A percentile compares a stretch with the other conserved stretches of the same genome.
Evolutionary conservation across 148 eudicot species (phyloP).

Genomic region (Silene conica): DNA sequence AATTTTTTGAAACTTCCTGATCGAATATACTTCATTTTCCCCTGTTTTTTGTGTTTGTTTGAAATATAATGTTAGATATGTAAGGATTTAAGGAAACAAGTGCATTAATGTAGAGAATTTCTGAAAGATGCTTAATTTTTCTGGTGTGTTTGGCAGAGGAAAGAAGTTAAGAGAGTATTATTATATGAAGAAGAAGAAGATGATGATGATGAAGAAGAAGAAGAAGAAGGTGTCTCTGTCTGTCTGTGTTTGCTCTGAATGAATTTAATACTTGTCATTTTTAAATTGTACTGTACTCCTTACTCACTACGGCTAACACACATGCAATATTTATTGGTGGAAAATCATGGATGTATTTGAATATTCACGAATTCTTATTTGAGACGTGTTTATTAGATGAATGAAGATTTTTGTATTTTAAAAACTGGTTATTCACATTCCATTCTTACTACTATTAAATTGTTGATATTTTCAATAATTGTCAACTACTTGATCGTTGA

Average conservation of each 20-base stretch:
- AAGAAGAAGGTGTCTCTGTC: too few species aligned
- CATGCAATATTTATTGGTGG: too few species aligned
- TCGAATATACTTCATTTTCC: slow-evolving; percentile 61
- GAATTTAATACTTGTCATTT: slow-evolving; percentile 3
- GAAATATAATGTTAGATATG: not conserved
- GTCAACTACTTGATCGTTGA: too few species aligned
- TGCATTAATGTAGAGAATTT: slow-evolving; percentile 6
- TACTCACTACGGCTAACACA: too few species aligned
- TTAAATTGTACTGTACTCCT: not conserved
- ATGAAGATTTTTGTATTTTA: too few species aligned
- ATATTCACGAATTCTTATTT: too few species aligned
- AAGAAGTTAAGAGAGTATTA: not conserved
- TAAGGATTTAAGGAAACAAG: slow-evolving; percentile 22
- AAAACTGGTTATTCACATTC: too few species aligned
- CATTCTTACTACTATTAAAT: too few species aligned
- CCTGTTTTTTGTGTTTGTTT: not conserved
- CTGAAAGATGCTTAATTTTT: not conserved
- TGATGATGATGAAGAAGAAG: too few species aligned
- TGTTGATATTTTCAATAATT: too few species aligned
- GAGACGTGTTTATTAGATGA: too few species aligned
- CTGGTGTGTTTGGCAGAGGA: not conserved
- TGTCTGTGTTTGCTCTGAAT: slow-evolving; percentile 5
- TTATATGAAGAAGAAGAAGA: not conserved
- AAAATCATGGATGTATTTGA: too few species aligned
- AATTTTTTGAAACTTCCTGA: slow-evolving; percentile 62